These are phyloP conservation scores for Annulohypoxylon truncatum DNA, from an alignment of 2,329 filamentous ascomycete genomes.

Conservation along the genomic window DNA sequence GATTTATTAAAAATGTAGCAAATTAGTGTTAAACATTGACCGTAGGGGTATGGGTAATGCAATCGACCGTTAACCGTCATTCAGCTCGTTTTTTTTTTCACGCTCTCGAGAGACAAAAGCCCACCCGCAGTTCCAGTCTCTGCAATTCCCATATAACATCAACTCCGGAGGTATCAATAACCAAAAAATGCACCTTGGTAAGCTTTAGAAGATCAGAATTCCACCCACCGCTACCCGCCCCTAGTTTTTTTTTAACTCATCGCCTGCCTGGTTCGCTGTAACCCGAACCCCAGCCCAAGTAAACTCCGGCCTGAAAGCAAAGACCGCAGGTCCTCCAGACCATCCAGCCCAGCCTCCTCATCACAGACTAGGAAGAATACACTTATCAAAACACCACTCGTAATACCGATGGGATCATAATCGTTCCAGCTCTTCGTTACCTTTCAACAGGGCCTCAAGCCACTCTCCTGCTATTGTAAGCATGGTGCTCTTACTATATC, in stretches of 20 bases:
- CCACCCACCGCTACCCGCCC: constrained; percentile 24
- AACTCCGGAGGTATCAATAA: constrained; percentile 41
- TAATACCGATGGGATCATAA: constrained; percentile 50
- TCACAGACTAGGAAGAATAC: constrained; percentile 7
- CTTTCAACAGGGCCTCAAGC: constrained; percentile 77
- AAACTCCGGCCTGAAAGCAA: constrained; percentile 34
- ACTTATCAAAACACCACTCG: constrained; percentile 12
- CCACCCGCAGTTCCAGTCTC: constrained; percentile 30
- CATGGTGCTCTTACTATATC: constrained; percentile 85
- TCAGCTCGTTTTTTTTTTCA: constrained; percentile 19
- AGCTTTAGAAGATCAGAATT: constrained; percentile 16
- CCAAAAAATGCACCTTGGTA: constrained; percentile 31
- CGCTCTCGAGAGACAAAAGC: constrained; percentile 7
- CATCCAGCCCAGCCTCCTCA: background rate
- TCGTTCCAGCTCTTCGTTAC: constrained; percentile 71
- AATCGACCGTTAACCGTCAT: constrained; percentile 28
- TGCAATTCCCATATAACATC: constrained; percentile 15
- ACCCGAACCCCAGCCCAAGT: constrained; percentile 29
- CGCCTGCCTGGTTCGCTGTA: constrained; percentile 20
- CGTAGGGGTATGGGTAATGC: constrained; percentile 19
- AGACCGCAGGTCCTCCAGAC: constrained; percentile 14
- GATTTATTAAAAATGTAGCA: constrained; percentile 24
- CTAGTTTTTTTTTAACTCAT: constrained; percentile 23
- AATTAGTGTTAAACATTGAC: constrained; percentile 25
- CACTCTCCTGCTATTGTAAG: constrained; percentile 81